Base-by-base conservation (phyloP, 2,329 filamentous ascomycete genomes). In the Aspergillus fructus region DNA sequence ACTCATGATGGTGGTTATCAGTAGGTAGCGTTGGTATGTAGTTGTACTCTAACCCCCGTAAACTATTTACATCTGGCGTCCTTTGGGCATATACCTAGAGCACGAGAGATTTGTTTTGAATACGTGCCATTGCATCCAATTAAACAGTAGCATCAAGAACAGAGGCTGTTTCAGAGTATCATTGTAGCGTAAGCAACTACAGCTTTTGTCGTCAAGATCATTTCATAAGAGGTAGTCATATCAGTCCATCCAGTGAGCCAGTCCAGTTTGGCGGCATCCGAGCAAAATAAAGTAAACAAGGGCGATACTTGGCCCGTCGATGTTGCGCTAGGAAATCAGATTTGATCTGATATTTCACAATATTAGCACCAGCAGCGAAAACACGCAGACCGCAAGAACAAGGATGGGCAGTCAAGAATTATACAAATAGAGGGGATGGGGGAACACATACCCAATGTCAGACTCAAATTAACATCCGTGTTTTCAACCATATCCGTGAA, bases 401-500 rank as follows among this genome's bases (percentile, higher is more conserved):
- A 13, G 27, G 23, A 2, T 11, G 19, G 6, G 8, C 0, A 3
- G 34, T 37, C n/a, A 9, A 30, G 9, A 11, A 19, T 27, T 12
- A 30, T 12, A 21, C 17, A 49, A 27, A 21, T 17, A n/a, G 4
- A 43, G 27, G 24, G 15, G 6, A 49, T 46, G 45, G 23, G 19
- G 30, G 40, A 30, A 41, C 55, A 74, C 80, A 73, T 78, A 82
- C 84, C 85, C 74, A 88, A 74, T 49, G 85, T 88, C 85, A 88
- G 87, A 73, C 85, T 88, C 81, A 87, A 82, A 59, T 81, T 83
- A 47, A 88, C 81, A 73, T 88, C 86, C 24, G 93, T 97, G 74
- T 89, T 96, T 83, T 97, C 93, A 51, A 99, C 94, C 93, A 99
- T 97, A 80, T 94, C 91, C 60, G 88, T 93, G 74, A 99, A 99